These are phyloP conservation scores for Xerocomus spinulosus DNA, from an alignment of 768 basidiomycete genomes.

Conservation along the genomic window DNA sequence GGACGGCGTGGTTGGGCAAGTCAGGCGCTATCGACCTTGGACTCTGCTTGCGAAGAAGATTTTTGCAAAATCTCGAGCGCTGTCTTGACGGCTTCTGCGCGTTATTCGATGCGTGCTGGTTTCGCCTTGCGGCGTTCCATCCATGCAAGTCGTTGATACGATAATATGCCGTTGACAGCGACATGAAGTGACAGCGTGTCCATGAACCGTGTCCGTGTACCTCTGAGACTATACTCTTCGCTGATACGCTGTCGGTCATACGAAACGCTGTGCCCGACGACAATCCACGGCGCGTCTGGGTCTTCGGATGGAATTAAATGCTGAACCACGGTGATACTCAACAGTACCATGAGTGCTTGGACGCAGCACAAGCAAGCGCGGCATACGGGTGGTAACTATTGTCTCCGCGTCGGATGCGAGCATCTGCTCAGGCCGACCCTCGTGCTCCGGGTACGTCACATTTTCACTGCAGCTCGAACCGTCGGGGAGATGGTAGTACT, in stretches of 20 bases:
- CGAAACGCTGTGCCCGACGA: conserved; percentile 94
- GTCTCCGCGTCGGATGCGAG: conserved; percentile 94
- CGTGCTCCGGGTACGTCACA: conserved; percentile 61
- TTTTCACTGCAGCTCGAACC: conserved; percentile 74
- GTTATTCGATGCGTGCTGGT: conserved; percentile 48
- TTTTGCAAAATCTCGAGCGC: conserved; percentile 51
- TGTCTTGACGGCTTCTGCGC: conserved; percentile 59
- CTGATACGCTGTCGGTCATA: conserved; percentile 82
- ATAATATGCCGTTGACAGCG: conserved; percentile 90
- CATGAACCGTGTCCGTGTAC: conserved; percentile 73
- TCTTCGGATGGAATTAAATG: conserved; percentile 77
- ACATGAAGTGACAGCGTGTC: conserved; percentile 96
- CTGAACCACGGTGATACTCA: conserved; percentile 90
- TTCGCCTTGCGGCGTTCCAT: conserved; percentile 76
- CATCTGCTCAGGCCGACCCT: conserved; percentile 62
- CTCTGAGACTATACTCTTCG: conserved; percentile 75
- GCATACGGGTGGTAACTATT: conserved; percentile 78
- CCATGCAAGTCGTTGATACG: conserved; percentile 93
- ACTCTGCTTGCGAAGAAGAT: conserved; percentile 31
- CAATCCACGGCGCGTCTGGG: conserved; percentile 47
- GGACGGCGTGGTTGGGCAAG: conserved; percentile 38
- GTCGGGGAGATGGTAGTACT: conserved; percentile 66
- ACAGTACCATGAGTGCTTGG: conserved; percentile 83
- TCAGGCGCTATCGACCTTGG: conserved; percentile 38
- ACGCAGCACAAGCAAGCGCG: conserved; percentile 84